A percentile compares a stretch with the other conserved stretches of the same genome.
These are phyloP conservation scores for Xylaria sp. DNA, from an alignment of 2,329 filamentous ascomycete species.

Conservation along the genomic window DNA sequence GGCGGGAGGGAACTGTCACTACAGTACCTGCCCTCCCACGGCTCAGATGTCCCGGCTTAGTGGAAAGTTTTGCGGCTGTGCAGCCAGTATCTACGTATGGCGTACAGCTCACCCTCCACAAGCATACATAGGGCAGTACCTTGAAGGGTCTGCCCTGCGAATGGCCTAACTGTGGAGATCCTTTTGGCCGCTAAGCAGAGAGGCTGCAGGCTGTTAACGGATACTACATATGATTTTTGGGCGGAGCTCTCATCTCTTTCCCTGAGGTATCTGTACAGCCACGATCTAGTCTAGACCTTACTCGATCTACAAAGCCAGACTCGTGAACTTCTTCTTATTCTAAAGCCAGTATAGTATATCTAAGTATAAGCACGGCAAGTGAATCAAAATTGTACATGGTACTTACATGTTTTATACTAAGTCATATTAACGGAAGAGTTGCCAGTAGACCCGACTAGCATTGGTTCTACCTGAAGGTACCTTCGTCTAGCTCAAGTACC, in stretches of 20 bases:
- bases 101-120: too few relatives aligned
- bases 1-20: constrained; percentile 10
- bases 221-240: background rate
- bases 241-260: background rate
- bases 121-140: background rate
- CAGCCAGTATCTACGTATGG: background rate
- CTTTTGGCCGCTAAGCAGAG: background rate
- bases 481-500: too few relatives aligned
- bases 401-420: too few relatives aligned
- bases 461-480: too few relatives aligned
- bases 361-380: too few relatives aligned
- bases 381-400: too few relatives aligned
- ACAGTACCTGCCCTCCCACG: too few relatives aligned
- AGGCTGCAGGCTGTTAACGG: background rate
- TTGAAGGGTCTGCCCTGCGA: constrained; percentile 29
- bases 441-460: too few relatives aligned
- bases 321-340: background rate
- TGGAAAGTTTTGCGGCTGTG: constrained; percentile 12
- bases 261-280: background rate
- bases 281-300: background rate
- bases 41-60: background rate
- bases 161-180: constrained; percentile 23
- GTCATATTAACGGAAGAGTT: too few relatives aligned
- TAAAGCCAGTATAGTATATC: background rate
- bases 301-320: background rate